Percentiles rank a stretch among this genome's conserved stretches.
Conservation (phyloP, 2,329 filamentous ascomycete species). For the Colletotrichum salicis region DNA sequence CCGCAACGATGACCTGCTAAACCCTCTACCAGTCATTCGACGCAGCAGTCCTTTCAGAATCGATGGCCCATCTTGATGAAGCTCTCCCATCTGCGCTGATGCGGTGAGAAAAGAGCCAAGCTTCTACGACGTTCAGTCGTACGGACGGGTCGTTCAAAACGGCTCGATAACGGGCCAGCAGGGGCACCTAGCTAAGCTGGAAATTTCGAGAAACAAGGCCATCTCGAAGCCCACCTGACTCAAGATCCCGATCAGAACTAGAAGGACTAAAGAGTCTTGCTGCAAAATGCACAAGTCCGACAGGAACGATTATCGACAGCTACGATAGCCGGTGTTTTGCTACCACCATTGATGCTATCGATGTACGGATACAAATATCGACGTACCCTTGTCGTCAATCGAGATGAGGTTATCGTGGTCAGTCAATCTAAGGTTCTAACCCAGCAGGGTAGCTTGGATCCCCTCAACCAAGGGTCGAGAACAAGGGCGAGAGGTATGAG, state of each 20-base stretch:
- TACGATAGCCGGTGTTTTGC: neutral
- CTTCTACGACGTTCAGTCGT: no score
- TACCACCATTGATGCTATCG: neutral
- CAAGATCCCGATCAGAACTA: no score
- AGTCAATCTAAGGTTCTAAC: neutral
- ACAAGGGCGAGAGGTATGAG: neutral
- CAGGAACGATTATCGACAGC: neutral
- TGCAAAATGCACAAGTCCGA: neutral
- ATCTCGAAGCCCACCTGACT: no score
- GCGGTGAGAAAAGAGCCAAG: neutral
- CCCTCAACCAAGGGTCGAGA: neutral
- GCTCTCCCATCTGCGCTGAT: neutral
- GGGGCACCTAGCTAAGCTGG: neutral
- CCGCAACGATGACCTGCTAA: neutral
- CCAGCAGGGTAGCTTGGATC: neutral
- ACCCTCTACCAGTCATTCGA: conserved; percentile 9
- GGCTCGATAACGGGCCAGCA: no score
- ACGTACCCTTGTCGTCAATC: neutral
- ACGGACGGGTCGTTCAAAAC: no score
- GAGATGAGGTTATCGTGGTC: neutral
- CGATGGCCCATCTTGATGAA: neutral
- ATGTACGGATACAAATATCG: neutral
- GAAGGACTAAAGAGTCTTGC: neutral
- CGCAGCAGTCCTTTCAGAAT: conserved; percentile 15
- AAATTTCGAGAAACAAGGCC: neutral